Conservation (phyloP, 2,329 filamentous ascomycete species). For the Trichoderma hamatum region DNA sequence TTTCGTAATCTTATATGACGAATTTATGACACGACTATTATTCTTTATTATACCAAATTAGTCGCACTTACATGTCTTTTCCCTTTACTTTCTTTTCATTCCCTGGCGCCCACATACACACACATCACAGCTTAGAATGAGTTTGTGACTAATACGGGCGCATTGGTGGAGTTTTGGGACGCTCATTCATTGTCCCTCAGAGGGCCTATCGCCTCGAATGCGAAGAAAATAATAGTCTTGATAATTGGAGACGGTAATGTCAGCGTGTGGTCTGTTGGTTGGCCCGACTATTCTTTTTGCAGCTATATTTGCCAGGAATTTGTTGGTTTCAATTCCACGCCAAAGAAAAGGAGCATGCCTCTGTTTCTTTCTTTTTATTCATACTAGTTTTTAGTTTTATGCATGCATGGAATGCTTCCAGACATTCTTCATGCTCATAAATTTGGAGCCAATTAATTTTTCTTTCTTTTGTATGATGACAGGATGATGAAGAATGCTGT, state of each 20-base stretch:
- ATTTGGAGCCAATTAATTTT: not conserved
- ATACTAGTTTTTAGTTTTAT: not conserved
- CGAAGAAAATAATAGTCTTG: not conserved
- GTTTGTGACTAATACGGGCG: constrained; percentile 5
- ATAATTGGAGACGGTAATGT: not conserved
- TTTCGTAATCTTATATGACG: constrained; percentile 1
- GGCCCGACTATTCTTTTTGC: not conserved
- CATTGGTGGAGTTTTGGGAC: not conserved
- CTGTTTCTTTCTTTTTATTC: not conserved
- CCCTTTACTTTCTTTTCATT: not conserved
- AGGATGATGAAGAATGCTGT: not conserved
- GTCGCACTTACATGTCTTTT: constrained; percentile 4
- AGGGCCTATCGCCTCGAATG: not conserved
- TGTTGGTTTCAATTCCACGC: not conserved
- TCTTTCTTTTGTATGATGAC: not conserved
- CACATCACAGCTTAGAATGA: constrained; percentile 3
- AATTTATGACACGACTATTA: constrained; percentile 22
- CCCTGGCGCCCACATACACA: not conserved
- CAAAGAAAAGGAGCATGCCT: not conserved
- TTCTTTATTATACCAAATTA: constrained; percentile 7
- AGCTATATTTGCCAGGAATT: not conserved
- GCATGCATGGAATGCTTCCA: not conserved
- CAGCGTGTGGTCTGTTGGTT: not conserved
- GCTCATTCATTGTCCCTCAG: not conserved
- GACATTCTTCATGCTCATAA: not conserved